phyloP scores from a whole-genome alignment of 495 filamentous ascomycete species.

The Aspergillus hancockii region DNA sequence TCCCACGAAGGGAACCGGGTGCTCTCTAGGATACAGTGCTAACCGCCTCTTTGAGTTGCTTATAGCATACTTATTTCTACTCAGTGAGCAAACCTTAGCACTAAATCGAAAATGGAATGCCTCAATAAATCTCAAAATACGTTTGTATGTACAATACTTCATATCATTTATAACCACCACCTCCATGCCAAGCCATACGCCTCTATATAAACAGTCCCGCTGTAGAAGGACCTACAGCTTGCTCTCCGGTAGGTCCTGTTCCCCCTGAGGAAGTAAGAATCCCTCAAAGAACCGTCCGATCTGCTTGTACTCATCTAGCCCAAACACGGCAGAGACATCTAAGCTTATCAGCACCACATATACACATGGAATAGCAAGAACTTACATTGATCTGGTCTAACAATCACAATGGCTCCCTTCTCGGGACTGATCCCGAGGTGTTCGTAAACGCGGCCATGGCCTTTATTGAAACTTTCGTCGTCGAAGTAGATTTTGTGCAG shows the following conservation, averaged over 20 bases:
- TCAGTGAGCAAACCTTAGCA: no score
- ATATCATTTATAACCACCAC: no score
- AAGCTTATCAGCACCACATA: conserved; percentile 1
- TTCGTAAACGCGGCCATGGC: conserved; percentile 66
- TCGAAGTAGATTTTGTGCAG: conserved; percentile 66
- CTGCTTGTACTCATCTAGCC: conserved; percentile 33
- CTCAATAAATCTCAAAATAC: no score
- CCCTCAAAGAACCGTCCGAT: conserved; percentile 46
- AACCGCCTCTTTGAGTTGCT: no score
- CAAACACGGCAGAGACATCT: conserved; percentile 42
- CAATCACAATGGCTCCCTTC: conserved; percentile 58
- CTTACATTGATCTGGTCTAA: conserved; percentile 71
- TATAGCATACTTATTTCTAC: no score
- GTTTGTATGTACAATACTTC: no score
- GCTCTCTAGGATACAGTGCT: no score
- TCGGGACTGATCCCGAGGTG: conserved; percentile 56
- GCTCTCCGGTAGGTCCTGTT: conserved; percentile 14
- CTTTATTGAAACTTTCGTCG: conserved; percentile 64
- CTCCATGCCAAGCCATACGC: no score
- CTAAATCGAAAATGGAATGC: no score
- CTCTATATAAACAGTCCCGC: neutral
- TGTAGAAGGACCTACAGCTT: conserved; percentile 14
- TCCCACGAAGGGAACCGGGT: no score
- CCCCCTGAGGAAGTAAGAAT: conserved; percentile 31
- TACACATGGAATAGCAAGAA: neutral